Percentiles rank a stretch among this genome's conserved stretches.
Evolutionary conservation across 2,329 filamentous ascomycete species (phyloP).

Genomic region (Neurospora crassa): DNA sequence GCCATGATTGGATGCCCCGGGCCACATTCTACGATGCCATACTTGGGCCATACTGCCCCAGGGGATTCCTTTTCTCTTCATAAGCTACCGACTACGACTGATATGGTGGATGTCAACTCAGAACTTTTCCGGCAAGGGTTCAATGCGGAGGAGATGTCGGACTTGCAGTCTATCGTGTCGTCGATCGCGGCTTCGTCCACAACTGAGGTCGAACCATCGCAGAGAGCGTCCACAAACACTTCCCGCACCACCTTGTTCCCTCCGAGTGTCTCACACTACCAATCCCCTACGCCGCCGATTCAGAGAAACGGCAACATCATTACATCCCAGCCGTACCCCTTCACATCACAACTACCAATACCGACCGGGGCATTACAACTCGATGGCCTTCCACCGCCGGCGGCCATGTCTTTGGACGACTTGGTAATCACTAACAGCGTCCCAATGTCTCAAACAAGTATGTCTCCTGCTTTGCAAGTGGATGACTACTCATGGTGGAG

Average conservation of each 20-base stretch:
- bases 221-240: slow-evolving; percentile 14
- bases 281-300: slow-evolving; percentile 2
- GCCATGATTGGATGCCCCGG: slow-evolving; percentile 6
- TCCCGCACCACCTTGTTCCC: slow-evolving; percentile 16
- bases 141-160: slow-evolving; percentile 7
- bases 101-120: neutral
- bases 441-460: slow-evolving; percentile 6
- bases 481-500: slow-evolving; percentile 13
- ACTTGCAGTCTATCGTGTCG: slow-evolving; percentile 14
- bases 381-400: neutral
- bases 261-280: slow-evolving; percentile 5
- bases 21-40: slow-evolving; percentile 4
- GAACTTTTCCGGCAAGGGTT: slow-evolving; percentile 13
- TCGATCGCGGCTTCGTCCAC: slow-evolving; percentile 15
- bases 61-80: slow-evolving; percentile 7
- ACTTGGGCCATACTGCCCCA: slow-evolving; percentile 1
- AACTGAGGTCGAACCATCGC: slow-evolving; percentile 9
- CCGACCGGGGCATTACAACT: slow-evolving; percentile 3
- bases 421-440: slow-evolving; percentile 4
- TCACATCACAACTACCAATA: slow-evolving; percentile 9
- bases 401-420: slow-evolving; percentile 16
- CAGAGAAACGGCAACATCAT: slow-evolving; percentile 5
- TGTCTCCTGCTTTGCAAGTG: slow-evolving; percentile 3
- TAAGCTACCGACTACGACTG: slow-evolving; percentile 5
- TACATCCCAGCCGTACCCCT: slow-evolving; percentile 12